Conservation (phyloP, 2,329 filamentous ascomycete species). For the Talaromyces rugulosus region DNA sequence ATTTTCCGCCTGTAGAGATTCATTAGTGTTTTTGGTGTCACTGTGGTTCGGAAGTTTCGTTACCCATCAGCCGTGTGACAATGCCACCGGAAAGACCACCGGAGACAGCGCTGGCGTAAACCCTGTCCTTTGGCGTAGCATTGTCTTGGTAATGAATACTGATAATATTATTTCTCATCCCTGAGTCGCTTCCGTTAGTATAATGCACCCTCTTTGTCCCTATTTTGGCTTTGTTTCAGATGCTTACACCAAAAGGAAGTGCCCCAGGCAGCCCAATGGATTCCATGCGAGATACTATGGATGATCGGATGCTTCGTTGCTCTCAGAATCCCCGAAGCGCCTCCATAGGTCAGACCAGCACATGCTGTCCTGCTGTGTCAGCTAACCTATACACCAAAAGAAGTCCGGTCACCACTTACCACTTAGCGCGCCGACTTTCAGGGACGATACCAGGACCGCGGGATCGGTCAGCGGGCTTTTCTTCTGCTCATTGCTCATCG, state of each 20-base stretch:
- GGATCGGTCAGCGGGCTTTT: constrained; percentile 16
- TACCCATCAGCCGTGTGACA: constrained; percentile 55
- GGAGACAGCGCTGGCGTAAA: constrained; percentile 65
- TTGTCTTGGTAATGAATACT: constrained; percentile 48
- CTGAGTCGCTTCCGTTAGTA: constrained; percentile 43
- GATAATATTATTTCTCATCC: constrained; percentile 41
- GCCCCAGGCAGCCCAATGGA: constrained; percentile 78
- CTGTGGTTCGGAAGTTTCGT: constrained; percentile 4
- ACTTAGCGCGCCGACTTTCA: constrained; percentile 57
- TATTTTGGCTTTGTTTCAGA: background rate
- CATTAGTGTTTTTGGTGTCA: constrained; percentile 9
- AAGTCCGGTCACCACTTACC: constrained; percentile 43
- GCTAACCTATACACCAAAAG: background rate
- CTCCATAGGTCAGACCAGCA: constrained; percentile 61
- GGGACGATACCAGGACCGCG: constrained; percentile 33
- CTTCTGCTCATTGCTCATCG: constrained; percentile 6
- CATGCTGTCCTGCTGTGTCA: constrained; percentile 43
- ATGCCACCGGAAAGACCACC: constrained; percentile 62
- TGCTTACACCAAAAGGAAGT: constrained; percentile 69
- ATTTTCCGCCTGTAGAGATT: constrained; percentile 50
- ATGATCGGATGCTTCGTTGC: constrained; percentile 59
- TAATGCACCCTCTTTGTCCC: background rate
- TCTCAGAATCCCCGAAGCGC: constrained; percentile 66
- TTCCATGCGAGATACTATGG: constrained; percentile 67
- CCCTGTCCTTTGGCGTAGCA: constrained; percentile 56